A percentile compares a stretch with the other conserved stretches of the same genome.
phyloP scores from a whole-genome alignment of 805 yeast genomes.

The Gaillardinia entomophila region DNA sequence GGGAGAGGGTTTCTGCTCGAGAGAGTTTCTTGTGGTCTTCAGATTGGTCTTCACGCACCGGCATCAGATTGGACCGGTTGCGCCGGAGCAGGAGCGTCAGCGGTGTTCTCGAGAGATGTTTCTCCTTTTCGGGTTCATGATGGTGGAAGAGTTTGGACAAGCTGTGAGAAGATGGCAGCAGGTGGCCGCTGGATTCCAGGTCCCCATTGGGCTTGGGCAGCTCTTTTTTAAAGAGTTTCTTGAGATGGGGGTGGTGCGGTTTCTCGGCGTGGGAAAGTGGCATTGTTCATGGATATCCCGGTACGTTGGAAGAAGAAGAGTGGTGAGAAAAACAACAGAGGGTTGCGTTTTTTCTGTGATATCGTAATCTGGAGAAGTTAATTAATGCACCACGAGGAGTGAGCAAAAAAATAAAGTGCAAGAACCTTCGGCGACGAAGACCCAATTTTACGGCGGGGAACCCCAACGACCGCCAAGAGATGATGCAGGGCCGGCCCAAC shows the following conservation, averaged over 20 bases:
- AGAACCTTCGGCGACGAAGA: no score
- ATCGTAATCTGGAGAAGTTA: no score
- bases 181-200: not conserved
- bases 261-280: conserved; percentile 3
- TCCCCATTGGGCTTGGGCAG: no score
- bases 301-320: no score
- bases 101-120: conserved; percentile 1
- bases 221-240: conserved; percentile 17
- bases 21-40: conserved; percentile 8
- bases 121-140: conserved; percentile 4
- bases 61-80: not conserved
- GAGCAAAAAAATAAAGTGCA: no score
- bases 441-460: no score
- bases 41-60: conserved; percentile 2
- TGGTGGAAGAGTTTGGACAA: conserved; percentile 17
- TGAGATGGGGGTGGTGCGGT: conserved; percentile 14
- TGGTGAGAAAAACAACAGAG: no score
- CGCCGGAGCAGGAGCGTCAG: not conserved
- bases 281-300: no score
- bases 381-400: no score
- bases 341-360: no score
- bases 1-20: conserved; percentile 32
- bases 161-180: conserved; percentile 10
- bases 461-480: no score
- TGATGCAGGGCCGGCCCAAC: no score